Conservation (phyloP, 805 yeast genomes). For the Saturnispora bothae region DNA sequence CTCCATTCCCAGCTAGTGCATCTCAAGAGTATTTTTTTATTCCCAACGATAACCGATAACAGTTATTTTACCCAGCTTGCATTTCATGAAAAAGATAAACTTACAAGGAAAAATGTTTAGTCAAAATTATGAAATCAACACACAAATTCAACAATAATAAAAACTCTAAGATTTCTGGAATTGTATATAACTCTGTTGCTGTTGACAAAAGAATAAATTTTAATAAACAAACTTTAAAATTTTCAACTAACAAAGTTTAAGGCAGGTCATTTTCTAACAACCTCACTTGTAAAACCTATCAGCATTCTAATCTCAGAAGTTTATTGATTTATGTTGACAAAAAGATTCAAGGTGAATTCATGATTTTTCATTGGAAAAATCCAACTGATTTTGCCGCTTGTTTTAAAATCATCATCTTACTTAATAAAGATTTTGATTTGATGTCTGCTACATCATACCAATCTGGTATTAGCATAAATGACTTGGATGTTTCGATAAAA, state of each 20-base stretch:
- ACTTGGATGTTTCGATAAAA: too few species aligned
- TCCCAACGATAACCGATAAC: too few species aligned
- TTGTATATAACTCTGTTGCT: conserved; percentile 19
- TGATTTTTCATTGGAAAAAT: conserved; percentile 14
- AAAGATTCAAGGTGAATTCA: conserved; percentile 13
- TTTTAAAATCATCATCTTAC: background rate
- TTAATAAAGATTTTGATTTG: conserved; percentile 3
- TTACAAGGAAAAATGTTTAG: too few species aligned
- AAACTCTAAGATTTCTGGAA: conserved; percentile 18
- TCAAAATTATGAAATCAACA: background rate
- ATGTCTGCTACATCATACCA: too few species aligned
- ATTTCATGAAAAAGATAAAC: too few species aligned
- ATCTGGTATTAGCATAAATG: too few species aligned
- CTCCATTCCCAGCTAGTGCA: too few species aligned
- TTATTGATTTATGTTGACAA: conserved; percentile 20
- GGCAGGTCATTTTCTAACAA: conserved; percentile 28
- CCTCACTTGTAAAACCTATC: conserved; percentile 21
- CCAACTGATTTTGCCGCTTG: background rate
- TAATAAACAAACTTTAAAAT: too few species aligned
- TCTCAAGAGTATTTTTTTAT: too few species aligned
- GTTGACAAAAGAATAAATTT: too few species aligned
- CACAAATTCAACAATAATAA: background rate
- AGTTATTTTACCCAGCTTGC: too few species aligned
- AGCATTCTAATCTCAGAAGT: conserved; percentile 19
- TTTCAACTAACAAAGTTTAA: too few species aligned